phyloP scores from a whole-genome alignment of 1,284 basidiomycete genomes.

The Trichosporon coremiiforme region DNA sequence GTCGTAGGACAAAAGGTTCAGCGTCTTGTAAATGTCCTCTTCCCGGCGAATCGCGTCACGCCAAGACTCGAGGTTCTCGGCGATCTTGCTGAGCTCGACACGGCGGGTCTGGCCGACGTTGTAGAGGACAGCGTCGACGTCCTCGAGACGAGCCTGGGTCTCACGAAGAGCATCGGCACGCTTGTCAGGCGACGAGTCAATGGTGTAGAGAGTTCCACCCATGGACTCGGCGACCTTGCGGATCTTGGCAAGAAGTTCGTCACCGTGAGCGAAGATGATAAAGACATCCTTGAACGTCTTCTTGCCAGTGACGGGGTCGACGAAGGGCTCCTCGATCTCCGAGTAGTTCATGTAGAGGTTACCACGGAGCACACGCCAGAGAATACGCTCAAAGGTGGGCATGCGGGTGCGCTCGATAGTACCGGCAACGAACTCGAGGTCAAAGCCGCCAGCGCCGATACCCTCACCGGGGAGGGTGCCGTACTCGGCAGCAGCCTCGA shows the following conservation, averaged over 20 bases:
- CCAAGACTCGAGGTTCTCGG: conserved; percentile 86
- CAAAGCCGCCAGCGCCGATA: conserved; percentile 61
- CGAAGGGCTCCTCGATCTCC: conserved; percentile 91
- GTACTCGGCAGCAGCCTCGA: conserved; percentile 79
- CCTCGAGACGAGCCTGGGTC: conserved; percentile 86
- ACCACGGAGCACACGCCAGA: conserved; percentile 97
- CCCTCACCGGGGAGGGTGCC: conserved; percentile 62
- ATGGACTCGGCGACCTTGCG: conserved; percentile 98
- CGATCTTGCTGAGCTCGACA: conserved; percentile 80
- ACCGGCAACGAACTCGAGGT: conserved; percentile 96
- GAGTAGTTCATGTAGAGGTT: conserved; percentile 99
- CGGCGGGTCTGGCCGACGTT: conserved; percentile 86
- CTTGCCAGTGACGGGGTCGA: conserved; percentile 76
- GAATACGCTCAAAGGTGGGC: conserved; percentile 92
- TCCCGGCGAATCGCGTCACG: conserved; percentile 92
- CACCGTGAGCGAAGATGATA: conserved; percentile 98
- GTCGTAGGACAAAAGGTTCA: conserved; percentile 95
- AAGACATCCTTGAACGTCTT: conserved; percentile 97
- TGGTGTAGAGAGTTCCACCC: conserved; percentile 95
- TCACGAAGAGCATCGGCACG: conserved; percentile 87
- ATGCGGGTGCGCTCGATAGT: conserved; percentile 92
- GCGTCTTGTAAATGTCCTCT: conserved; percentile 91
- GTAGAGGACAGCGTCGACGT: conserved; percentile 85
- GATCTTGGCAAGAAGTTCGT: conserved; percentile 91
- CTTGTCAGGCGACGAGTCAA: conserved; percentile 91